These are phyloP conservation scores for Spathaspora boniae DNA, from an alignment of 805 yeast genomes.

Conservation along the genomic window DNA sequence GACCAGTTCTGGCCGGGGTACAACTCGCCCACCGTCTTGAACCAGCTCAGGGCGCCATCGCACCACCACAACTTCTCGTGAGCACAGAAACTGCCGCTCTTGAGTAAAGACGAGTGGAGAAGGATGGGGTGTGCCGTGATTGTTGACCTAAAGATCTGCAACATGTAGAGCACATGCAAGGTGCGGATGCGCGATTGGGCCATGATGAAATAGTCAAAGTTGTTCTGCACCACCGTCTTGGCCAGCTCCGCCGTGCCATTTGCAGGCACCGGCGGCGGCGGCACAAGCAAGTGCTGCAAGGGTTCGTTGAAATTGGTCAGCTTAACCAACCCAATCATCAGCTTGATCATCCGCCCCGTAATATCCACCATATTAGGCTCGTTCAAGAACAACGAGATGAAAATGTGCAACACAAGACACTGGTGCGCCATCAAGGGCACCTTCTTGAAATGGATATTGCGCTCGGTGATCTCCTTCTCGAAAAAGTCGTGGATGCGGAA, in stretches of 20 bases:
- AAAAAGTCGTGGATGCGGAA: slow-evolving; percentile 63
- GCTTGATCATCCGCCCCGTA: slow-evolving; percentile 50
- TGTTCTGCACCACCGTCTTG: slow-evolving; percentile 29
- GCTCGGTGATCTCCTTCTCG: slow-evolving; percentile 47
- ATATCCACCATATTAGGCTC: slow-evolving; percentile 48
- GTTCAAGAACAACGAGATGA: slow-evolving; percentile 54
- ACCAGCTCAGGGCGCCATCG: slow-evolving; percentile 51
- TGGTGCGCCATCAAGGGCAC: slow-evolving; percentile 57
- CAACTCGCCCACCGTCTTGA: slow-evolving; percentile 18
- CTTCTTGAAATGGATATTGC: slow-evolving; percentile 47
- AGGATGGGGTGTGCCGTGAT: slow-evolving; percentile 41
- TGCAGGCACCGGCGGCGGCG: slow-evolving; percentile 30
- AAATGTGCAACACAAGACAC: slow-evolving; percentile 52
- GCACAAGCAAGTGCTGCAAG: slow-evolving; percentile 41
- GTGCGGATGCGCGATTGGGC: slow-evolving; percentile 57
- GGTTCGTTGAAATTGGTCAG: slow-evolving; percentile 52
- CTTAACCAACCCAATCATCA: slow-evolving; percentile 52
- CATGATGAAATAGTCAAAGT: slow-evolving; percentile 50
- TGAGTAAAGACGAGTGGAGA: slow-evolving; percentile 41
- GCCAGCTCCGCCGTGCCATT: slow-evolving; percentile 18
- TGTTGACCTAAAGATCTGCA: slow-evolving; percentile 46
- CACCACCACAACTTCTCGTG: slow-evolving; percentile 61
- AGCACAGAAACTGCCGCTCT: slow-evolving; percentile 63
- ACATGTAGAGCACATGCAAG: slow-evolving; percentile 46
- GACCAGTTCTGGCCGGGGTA: slow-evolving; percentile 14